Evolutionary conservation across 148 eudicot genomes (phyloP).

Genomic region (Drosera capensis): DNA sequence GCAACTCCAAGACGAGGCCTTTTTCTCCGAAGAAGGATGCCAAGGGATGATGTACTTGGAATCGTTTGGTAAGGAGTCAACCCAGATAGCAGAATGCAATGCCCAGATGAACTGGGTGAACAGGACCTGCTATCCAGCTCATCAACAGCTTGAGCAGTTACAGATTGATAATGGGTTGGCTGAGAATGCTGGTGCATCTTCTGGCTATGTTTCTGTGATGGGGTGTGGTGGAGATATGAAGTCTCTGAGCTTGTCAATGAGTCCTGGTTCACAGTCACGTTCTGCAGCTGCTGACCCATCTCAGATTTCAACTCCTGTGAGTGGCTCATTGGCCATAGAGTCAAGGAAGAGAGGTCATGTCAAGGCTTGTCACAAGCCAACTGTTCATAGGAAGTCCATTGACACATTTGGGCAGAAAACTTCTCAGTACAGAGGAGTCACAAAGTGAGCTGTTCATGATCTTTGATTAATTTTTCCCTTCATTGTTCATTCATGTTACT

Average conservation of each 20-base stretch:
- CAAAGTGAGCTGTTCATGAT: constrained; percentile 5
- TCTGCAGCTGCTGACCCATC: constrained; percentile 29
- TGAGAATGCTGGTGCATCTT: neutral
- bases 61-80: too few species aligned
- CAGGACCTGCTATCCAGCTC: neutral
- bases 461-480: neutral
- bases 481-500: neutral
- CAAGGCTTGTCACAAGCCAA: constrained; percentile 18
- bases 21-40: neutral
- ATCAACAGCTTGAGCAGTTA: neutral
- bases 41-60: neutral
- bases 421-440: constrained; percentile 20
- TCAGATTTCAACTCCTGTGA: constrained; percentile 17
- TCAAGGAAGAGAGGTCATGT: constrained; percentile 40
- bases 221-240: constrained; percentile 26
- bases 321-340: constrained; percentile 10
- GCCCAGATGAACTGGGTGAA: neutral
- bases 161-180: neutral
- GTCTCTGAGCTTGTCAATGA: constrained; percentile 47
- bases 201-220: constrained; percentile 1
- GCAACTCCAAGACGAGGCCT: constrained; percentile 1
- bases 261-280: constrained; percentile 65
- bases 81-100: neutral
- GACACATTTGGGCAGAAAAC: constrained; percentile 82
- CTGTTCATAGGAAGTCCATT: constrained; percentile 47